These are phyloP conservation scores for Triangularia verruculosa DNA, from an alignment of 2,329 filamentous ascomycete genomes.

Conservation along the genomic window DNA sequence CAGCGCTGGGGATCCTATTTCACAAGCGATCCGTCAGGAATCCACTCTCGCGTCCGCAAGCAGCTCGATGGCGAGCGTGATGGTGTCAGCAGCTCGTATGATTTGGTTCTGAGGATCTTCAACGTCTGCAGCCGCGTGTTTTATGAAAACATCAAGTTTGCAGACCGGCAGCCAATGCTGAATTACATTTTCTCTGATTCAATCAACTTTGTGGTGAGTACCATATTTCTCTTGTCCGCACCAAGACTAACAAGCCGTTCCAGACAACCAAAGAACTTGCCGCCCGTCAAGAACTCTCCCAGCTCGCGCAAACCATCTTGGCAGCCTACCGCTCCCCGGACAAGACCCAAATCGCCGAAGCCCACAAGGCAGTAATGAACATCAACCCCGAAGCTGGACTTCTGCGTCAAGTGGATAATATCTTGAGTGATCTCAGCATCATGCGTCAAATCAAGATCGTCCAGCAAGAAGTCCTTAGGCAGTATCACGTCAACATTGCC, in stretches of 20 bases:
- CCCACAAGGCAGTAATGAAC: constrained; percentile 10
- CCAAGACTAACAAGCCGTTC: not conserved
- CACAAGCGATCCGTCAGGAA: constrained; percentile 10
- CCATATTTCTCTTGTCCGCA: not conserved
- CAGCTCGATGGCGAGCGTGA: not conserved
- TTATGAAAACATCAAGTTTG: constrained; percentile 9
- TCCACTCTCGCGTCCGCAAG: constrained; percentile 1
- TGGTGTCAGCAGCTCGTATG: constrained; percentile 7
- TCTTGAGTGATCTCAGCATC: constrained; percentile 46
- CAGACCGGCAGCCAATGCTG: constrained; percentile 8
- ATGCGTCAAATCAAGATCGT: constrained; percentile 39
- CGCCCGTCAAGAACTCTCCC: constrained; percentile 9
- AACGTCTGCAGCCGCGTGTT: constrained; percentile 13
- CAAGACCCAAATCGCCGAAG: constrained; percentile 12
- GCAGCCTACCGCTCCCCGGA: constrained; percentile 12
- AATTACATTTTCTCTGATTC: constrained; percentile 10
- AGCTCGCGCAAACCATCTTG: constrained; percentile 11
- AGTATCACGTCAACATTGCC: constrained; percentile 26
- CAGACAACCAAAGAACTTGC: constrained; percentile 13
- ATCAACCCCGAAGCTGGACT: constrained; percentile 29
- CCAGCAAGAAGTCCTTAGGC: constrained; percentile 34
- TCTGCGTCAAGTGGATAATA: constrained; percentile 43
- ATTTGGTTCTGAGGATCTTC: constrained; percentile 10
- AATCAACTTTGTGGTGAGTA: constrained; percentile 13
- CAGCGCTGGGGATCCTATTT: constrained; percentile 40